These are phyloP conservation scores for Botrytis squamosa DNA, from an alignment of 2,329 filamentous ascomycete species.

Conservation along the genomic window DNA sequence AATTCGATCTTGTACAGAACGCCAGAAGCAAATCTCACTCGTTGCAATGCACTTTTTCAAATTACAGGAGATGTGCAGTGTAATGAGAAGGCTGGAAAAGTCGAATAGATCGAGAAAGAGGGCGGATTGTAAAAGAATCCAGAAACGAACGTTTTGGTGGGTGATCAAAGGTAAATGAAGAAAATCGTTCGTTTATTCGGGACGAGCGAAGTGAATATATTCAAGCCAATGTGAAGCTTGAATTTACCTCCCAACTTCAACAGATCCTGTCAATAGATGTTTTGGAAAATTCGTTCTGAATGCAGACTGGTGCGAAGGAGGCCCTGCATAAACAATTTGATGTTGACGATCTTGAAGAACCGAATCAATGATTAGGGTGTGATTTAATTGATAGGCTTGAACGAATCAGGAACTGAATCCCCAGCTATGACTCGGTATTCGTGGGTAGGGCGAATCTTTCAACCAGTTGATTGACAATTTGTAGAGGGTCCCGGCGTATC, in stretches of 20 bases:
- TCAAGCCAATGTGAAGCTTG: background rate
- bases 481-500: constrained; percentile 7
- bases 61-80: constrained; percentile 25
- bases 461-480: background rate
- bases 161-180: background rate
- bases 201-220: background rate
- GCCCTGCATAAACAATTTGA: constrained; percentile 8
- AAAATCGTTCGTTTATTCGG: background rate
- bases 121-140: background rate
- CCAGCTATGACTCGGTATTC: constrained; percentile 1
- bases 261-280: background rate
- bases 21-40: constrained; percentile 17
- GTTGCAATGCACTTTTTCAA: constrained; percentile 14
- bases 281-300: background rate
- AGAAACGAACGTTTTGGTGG: background rate
- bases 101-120: background rate
- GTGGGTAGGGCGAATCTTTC: background rate
- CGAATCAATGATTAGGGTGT: background rate
- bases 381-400: background rate
- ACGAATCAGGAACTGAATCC: constrained; percentile 3
- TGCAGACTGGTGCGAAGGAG: constrained; percentile 2
- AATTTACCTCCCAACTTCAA: constrained; percentile 2
- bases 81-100: background rate
- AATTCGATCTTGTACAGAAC: constrained; percentile 22
- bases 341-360: constrained; percentile 4